These are phyloP conservation scores for Anaeromyces robustus DNA, from an alignment of 192 early-diverging fungal species.

Conservation along the genomic window DNA sequence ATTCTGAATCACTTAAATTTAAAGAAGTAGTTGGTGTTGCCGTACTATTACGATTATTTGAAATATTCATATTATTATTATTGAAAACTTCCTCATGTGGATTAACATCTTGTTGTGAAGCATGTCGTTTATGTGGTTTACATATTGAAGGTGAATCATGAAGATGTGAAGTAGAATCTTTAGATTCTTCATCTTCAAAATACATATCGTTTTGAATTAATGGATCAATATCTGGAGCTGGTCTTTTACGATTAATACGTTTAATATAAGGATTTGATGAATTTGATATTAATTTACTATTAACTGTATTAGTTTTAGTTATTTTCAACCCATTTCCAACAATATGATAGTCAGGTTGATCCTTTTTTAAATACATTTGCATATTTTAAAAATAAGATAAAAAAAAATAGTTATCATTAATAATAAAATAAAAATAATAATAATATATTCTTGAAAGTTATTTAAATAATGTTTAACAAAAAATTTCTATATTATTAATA, in stretches of 20 bases:
- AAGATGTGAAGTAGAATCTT: not conserved
- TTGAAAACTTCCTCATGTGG: not conserved
- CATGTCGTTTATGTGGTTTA: not conserved
- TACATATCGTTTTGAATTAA: not conserved
- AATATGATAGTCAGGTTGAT: not conserved
- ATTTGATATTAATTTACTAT: not conserved
- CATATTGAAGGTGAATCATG: not conserved
- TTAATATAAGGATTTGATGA: not conserved
- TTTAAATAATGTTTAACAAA: too few species aligned
- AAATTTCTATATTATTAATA: too few species aligned
- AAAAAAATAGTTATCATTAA: too few species aligned
- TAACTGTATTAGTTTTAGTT: not conserved
- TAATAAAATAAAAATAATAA: too few species aligned
- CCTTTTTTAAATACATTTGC: not conserved
- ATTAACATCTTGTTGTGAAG: not conserved
- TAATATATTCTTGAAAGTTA: too few species aligned
- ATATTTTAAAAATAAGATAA: too few species aligned
- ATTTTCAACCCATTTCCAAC: not conserved
- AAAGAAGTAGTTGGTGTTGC: not conserved
- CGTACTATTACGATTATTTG: not conserved
- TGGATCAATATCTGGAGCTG: not conserved
- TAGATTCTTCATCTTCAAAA: not conserved
- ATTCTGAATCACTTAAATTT: not conserved
- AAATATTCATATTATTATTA: not conserved
- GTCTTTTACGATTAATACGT: not conserved